Base-by-base conservation (phyloP, 1,139 yeast genomes). In the Candida smagusa region DNA sequence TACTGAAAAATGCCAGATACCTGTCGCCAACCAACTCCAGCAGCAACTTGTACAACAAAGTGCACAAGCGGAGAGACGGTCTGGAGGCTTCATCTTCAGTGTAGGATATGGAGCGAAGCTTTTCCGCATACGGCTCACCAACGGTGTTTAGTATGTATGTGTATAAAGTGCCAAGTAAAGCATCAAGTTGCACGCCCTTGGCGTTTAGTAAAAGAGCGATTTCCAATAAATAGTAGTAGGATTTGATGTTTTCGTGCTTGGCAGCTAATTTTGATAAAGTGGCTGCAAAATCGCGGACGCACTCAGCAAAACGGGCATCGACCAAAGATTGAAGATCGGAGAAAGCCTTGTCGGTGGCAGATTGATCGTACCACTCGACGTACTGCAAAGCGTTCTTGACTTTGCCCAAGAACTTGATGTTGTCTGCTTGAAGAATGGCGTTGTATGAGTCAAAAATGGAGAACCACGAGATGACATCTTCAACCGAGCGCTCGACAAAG, bases 1-100 rank as follows among this genome's bases (percentile, higher is more conserved):
- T 52, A 37, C 48, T 43, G 38, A 61, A 65, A 4, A 63, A 46
- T 28, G 48, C 49, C 2, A 63, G 58, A 31, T 48, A 43, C 7
- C 50, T 46, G 2, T 26, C 27, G 3, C 34, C 28, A 4, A 29
- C 19, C 30, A 35, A 31, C 12, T 40, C 39, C n/a, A 25, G 19
- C 1, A 64, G 43, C 9, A 63, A 41, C 12, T 53, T 40, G 43
- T 52, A 63, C 38, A 65, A 38, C 19, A 48, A 41, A 3, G 58
- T 43, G 3, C 56, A 42, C 6, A 66, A 37, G 33, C 48, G 47
- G 24, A 61, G 46, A 2, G 61, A 52, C 5, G 68, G 67, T 30
- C 63, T 43, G 3, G 45, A 37, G 1, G 60, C 53, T 4, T 49
- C 36, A 12, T 44, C 27, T 9, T 24, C 6, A 3, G 12, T 11